phyloP scores from a whole-genome alignment of 2,329 filamentous ascomycete genomes.

The Westerdykella sp. region DNA sequence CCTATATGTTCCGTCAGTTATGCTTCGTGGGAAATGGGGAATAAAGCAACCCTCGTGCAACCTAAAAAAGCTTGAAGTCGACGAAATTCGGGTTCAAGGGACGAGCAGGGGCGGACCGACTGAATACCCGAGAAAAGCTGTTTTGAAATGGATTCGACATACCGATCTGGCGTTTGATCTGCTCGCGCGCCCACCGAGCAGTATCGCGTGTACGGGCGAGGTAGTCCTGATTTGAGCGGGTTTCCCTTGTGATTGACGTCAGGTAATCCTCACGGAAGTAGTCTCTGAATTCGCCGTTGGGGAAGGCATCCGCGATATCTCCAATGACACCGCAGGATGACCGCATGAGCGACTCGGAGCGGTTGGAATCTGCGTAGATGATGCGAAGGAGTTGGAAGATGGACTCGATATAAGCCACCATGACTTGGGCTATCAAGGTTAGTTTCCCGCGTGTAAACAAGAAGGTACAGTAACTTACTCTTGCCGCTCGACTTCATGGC shows the following conservation, averaged over 20 bases:
- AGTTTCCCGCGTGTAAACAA: conserved; percentile 28
- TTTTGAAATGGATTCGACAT: conserved; percentile 12
- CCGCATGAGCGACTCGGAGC: conserved; percentile 84
- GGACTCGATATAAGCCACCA: conserved; percentile 71
- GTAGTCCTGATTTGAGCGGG: conserved; percentile 82
- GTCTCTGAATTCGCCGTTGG: conserved; percentile 75
- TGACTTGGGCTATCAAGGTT: conserved; percentile 52
- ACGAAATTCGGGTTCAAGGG: conserved; percentile 7
- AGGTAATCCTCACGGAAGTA: conserved; percentile 91
- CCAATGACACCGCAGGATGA: conserved; percentile 97
- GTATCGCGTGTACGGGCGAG: conserved; percentile 81
- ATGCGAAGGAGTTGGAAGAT: conserved; percentile 83
- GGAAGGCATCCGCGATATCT: conserved; percentile 90
- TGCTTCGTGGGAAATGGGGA: conserved; percentile 7
- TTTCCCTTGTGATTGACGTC: conserved; percentile 83
- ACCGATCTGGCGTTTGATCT: conserved; percentile 82
- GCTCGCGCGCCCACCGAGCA: conserved; percentile 93
- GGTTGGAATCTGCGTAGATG: conserved; percentile 75
- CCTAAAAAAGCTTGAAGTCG: conserved; percentile 3
- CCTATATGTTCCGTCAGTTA: conserved; percentile 23
- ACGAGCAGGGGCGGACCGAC: background rate
- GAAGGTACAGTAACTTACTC: conserved; percentile 47
- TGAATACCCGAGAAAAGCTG: background rate
- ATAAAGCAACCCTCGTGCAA: background rate
- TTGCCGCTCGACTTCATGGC: conserved; percentile 82